Evolutionary conservation across 2,329 filamentous ascomycete species (phyloP).

Genomic region (Venturia carpophila): DNA sequence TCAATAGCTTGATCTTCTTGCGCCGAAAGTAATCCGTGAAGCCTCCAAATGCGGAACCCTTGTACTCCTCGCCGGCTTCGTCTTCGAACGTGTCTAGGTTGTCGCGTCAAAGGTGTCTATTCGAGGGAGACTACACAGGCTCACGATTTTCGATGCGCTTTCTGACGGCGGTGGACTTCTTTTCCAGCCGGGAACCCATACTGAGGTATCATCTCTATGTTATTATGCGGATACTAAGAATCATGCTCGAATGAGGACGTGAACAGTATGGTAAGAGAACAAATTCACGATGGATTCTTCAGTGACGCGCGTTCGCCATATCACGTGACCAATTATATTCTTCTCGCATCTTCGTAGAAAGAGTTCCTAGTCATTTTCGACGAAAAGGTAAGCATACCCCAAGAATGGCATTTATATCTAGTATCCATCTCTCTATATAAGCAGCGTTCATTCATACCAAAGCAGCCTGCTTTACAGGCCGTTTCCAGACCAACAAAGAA

Average conservation of each 20-base stretch:
- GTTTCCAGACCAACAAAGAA: not conserved
- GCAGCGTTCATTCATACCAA: not conserved
- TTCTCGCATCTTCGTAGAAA: not conserved
- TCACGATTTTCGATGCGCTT: conserved; percentile 55
- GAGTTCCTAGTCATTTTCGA: no score
- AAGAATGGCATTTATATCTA: no score
- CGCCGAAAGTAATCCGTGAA: conserved; percentile 87
- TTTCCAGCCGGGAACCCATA: conserved; percentile 57
- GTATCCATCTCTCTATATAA: no score
- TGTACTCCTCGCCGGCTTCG: conserved; percentile 87
- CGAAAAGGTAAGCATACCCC: no score
- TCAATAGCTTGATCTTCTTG: conserved; percentile 96
- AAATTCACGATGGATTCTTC: not conserved
- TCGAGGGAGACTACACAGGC: conserved; percentile 20
- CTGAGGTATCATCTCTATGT: conserved; percentile 7
- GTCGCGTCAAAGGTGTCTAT: not conserved
- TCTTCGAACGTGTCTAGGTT: conserved; percentile 60
- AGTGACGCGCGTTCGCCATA: not conserved
- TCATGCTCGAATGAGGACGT: not conserved
- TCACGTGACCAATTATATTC: not conserved
- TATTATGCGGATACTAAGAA: not conserved
- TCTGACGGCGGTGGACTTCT: conserved; percentile 51
- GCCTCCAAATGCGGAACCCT: conserved; percentile 75
- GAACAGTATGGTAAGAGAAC: not conserved
- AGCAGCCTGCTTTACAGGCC: not conserved